phyloP scores from a whole-genome alignment of 331 rosid genomes.

The Erythrophleum ivorense region DNA sequence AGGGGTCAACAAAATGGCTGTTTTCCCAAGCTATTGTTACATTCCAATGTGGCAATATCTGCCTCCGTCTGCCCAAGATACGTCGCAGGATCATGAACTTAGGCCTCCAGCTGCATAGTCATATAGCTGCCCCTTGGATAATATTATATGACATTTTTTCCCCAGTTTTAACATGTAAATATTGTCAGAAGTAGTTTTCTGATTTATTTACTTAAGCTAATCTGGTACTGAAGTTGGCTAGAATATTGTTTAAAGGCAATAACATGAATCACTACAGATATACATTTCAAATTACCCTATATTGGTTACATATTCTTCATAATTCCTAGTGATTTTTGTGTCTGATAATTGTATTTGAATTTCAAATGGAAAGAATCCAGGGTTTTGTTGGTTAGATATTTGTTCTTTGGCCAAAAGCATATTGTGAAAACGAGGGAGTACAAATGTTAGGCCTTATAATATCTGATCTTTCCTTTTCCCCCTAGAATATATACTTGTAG shows the following conservation, averaged over 20 bases:
- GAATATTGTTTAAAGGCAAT: conserved; percentile 10
- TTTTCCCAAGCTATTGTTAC: conserved; percentile 78
- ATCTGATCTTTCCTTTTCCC: background rate
- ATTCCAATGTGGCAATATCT: conserved; percentile 92
- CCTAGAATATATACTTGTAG: background rate
- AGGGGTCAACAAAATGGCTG: conserved; percentile 77
- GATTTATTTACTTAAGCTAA: conserved; percentile 20
- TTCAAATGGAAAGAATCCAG: background rate
- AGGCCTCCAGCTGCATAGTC: conserved; percentile 98
- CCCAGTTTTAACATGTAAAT: conserved; percentile 48
- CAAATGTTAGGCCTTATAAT: background rate
- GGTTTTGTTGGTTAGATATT: background rate
- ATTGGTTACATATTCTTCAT: background rate
- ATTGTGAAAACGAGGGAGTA: background rate
- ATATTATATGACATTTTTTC: background rate
- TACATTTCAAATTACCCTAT: conserved; percentile 5
- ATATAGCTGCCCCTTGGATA: conserved; percentile 2
- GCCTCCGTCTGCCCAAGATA: conserved; percentile 71
- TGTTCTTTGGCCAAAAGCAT: background rate
- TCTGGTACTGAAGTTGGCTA: conserved; percentile 36
- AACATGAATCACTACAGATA: background rate
- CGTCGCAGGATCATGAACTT: conserved; percentile 89
- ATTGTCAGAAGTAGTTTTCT: conserved; percentile 35
- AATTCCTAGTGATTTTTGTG: background rate
- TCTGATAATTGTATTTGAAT: background rate